phyloP scores from a whole-genome alignment of 1,139 yeast species.

The Nakaseomyces uthaithaninus region DNA sequence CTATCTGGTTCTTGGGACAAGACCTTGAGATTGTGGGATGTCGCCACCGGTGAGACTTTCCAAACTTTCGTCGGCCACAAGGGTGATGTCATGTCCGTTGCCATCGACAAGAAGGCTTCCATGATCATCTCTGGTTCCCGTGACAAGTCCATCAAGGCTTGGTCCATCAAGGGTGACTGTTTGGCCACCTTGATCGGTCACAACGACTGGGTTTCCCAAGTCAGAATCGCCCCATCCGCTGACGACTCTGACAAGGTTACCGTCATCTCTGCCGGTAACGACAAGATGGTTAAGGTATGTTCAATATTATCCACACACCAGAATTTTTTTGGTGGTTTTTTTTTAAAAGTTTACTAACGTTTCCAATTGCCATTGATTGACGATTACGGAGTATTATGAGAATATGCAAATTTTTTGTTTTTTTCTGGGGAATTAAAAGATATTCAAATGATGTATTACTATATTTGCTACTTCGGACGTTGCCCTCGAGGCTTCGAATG shows the following conservation, averaged over 20 bases:
- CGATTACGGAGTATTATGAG: no score
- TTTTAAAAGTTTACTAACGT: no score
- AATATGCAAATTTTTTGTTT: no score
- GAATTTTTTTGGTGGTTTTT: no score
- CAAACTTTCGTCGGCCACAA: constrained; percentile 97
- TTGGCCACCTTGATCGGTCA: constrained; percentile 89
- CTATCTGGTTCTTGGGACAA: constrained; percentile 99
- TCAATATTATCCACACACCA: constrained; percentile 13
- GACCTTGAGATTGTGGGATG: constrained; percentile 98
- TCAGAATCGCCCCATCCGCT: constrained; percentile 55
- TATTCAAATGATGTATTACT: constrained; percentile 50
- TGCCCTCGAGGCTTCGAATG: constrained; percentile 56
- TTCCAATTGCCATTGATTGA: no score
- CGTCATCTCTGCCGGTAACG: constrained; percentile 98
- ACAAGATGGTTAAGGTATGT: constrained; percentile 98
- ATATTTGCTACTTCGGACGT: constrained; percentile 99
- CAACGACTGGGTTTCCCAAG: constrained; percentile 99
- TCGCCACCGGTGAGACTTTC: constrained; percentile 89
- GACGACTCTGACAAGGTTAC: constrained; percentile 50
- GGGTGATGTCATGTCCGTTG: constrained; percentile 94
- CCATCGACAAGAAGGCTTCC: constrained; percentile 95
- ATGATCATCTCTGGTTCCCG: constrained; percentile 98
- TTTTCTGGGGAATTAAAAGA: constrained; percentile 5
- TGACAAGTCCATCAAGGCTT: constrained; percentile 97
- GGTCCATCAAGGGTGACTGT: constrained; percentile 99